Evolutionary conservation across 176 grass and related monocot species (phyloP), one percentile per base, ranked within the genome.

Genomic region (Carex parvula): DNA sequence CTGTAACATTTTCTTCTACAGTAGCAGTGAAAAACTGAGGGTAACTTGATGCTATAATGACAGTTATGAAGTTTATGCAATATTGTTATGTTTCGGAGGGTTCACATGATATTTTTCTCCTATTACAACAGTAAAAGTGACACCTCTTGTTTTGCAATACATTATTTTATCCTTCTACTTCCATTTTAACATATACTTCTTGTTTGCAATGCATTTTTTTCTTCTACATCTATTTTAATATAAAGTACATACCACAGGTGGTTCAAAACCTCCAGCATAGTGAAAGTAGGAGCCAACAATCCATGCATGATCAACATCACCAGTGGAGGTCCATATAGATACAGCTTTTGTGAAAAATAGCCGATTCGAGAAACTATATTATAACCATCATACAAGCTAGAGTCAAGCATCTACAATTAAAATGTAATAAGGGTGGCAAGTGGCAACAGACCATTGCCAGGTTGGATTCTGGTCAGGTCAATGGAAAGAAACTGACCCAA

Each of bases 281-380:
- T 98, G 95, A 79, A 91, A 98, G 74, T 94, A 98, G 60, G 95
- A 86, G 1, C 92, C 95, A 88, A 98, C 92, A 58, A 98, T 94
- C 95, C 95, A 93, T 82, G 84, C 95, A 90, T 94, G 92, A 69
- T 98, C 95, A 24, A 64, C 91, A 84, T 98, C 95, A 84, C 95
- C 91, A 33, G 95, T 98, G 85, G 95, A 93, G 61, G 95, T 98
- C 95, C 95, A 98, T 78, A 98, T 91, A 66, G 95, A 98, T 89
- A 94, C 88, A 83, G 91, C 95, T 90, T 98, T 98, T 84, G 95
- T 98, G 87, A 91, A 98, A 87, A 98, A 98, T 76, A 88, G 91
- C 26, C 95, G 90, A 86, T 98, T 98, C 6, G 95, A 98, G 64
- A 98, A 98, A 87, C 95, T 98, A 70, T 67, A 60, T 78, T 26